phyloP scores from a whole-genome alignment of 2,329 filamentous ascomycete genomes.

The Talaromyces piceae region DNA sequence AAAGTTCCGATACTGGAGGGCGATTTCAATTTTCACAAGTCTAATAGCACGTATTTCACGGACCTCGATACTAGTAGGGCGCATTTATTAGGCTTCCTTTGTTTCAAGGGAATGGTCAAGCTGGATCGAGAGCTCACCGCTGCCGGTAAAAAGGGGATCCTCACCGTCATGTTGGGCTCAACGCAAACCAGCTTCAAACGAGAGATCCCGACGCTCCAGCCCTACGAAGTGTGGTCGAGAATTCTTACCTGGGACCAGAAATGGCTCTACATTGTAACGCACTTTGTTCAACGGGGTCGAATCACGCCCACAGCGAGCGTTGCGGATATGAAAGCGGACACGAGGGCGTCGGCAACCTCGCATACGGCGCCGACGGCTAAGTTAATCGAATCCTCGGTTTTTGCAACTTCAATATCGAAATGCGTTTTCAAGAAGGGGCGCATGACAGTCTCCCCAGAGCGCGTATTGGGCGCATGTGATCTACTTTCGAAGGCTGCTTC shows the following conservation, averaged over 20 bases:
- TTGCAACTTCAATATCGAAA: conserved; percentile 11
- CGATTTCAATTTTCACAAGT: conserved; percentile 27
- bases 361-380: background rate
- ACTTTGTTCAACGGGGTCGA: conserved; percentile 16
- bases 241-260: conserved; percentile 24
- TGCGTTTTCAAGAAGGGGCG: conserved; percentile 14
- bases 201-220: conserved; percentile 17
- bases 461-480: conserved; percentile 3
- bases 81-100: conserved; percentile 33
- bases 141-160: conserved; percentile 6
- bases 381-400: conserved; percentile 2
- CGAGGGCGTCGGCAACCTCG: background rate
- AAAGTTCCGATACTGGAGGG: conserved; percentile 9
- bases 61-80: conserved; percentile 48
- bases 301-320: conserved; percentile 7
- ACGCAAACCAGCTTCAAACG: conserved; percentile 15
- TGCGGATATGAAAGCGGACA: background rate
- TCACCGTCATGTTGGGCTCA: conserved; percentile 15
- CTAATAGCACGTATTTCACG: conserved; percentile 49
- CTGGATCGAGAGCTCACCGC: conserved; percentile 2
- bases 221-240: conserved; percentile 19
- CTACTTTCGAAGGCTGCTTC: conserved; percentile 3
- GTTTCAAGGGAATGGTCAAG: conserved; percentile 8
- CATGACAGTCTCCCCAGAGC: conserved; percentile 18
- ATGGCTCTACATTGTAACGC: conserved; percentile 24